Percentiles rank a stretch among this genome's conserved stretches.
Conservation (phyloP, 2,329 filamentous ascomycete species). For the Dothistroma septosporum region DNA sequence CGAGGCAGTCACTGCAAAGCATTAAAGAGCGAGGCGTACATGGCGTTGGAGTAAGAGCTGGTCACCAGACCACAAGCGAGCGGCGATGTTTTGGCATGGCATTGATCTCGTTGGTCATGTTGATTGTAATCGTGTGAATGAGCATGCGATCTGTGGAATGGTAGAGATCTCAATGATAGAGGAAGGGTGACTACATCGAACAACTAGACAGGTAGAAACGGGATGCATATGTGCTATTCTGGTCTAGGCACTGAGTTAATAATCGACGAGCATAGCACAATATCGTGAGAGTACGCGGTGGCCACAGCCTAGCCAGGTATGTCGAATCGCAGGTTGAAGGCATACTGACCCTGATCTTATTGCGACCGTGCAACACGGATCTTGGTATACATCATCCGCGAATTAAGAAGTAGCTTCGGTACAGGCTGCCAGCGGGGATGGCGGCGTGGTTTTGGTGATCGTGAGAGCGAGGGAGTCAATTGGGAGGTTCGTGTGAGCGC, state of each 20-base stretch:
- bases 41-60: constrained; percentile 7
- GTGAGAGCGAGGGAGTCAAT: constrained; percentile 25
- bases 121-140: not conserved
- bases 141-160: not conserved
- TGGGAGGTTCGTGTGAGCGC: constrained; percentile 21
- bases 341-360: too few species aligned
- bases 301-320: too few species aligned
- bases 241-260: not conserved
- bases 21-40: constrained; percentile 41
- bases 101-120: constrained; percentile 1
- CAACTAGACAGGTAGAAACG: constrained; percentile 6
- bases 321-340: too few species aligned
- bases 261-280: not conserved
- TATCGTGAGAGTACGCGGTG: not conserved
- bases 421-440: constrained; percentile 13
- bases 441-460: constrained; percentile 37
- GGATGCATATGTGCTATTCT: constrained; percentile 2
- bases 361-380: too few species aligned
- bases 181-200: not conserved
- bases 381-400: not conserved
- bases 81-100: not conserved
- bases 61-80: not conserved
- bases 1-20: constrained; percentile 61
- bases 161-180: constrained; percentile 8
- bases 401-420: not conserved